These are phyloP conservation scores for Fusarium phyllophilum DNA, from an alignment of 2,329 filamentous ascomycete species.

Conservation along the genomic window DNA sequence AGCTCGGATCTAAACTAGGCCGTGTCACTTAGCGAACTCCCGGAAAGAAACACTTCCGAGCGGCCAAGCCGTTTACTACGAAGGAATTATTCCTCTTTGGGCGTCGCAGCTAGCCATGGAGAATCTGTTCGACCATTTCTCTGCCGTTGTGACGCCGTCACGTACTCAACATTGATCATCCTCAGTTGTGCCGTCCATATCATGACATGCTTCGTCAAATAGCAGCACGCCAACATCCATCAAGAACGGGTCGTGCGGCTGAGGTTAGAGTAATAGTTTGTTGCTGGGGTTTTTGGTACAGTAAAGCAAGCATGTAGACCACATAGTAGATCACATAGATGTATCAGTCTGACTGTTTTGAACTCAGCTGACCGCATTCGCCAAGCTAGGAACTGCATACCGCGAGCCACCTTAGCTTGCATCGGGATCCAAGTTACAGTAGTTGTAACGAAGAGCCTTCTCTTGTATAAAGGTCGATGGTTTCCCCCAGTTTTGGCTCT, in stretches of 20 bases:
- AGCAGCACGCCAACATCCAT: fast-evolving
- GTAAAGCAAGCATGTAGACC: too few species aligned
- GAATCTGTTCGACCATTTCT: fast-evolving
- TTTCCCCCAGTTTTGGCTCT: too few species aligned
- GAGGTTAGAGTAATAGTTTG: too few species aligned
- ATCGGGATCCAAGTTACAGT: fast-evolving
- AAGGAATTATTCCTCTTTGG: fast-evolving
- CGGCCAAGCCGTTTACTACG: neutral
- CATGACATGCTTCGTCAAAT: fast-evolving
- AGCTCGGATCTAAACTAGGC: neutral
- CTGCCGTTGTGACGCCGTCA: neutral
- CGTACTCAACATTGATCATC: fast-evolving
- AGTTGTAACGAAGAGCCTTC: fast-evolving
- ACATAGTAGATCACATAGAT: too few species aligned
- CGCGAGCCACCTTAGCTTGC: fast-evolving
- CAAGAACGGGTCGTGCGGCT: fast-evolving
- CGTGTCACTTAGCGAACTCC: neutral
- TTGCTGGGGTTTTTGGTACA: neutral
- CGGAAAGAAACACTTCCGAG: neutral
- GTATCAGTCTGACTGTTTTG: neutral
- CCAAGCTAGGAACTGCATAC: neutral
- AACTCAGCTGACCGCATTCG: too few species aligned
- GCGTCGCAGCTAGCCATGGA: fast-evolving
- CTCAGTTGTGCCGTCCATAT: neutral
- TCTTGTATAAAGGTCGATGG: neutral